A percentile compares a stretch with the other conserved stretches of the same genome.
Conservation (phyloP, 148 eudicot species). For the Fagopyrum esculentum region DNA sequence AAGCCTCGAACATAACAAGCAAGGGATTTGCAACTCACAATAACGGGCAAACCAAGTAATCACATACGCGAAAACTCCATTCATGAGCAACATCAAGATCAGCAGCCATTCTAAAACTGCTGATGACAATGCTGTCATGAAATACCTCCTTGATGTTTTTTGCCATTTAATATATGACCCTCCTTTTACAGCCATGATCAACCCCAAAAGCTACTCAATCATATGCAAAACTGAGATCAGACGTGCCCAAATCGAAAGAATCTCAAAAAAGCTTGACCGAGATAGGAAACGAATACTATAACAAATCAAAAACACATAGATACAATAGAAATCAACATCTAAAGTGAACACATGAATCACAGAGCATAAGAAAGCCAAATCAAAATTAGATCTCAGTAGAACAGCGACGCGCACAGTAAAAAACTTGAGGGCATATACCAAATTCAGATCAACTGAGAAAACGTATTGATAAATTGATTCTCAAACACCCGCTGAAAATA, state of each 20-base stretch:
- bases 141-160: slow-evolving; percentile 17
- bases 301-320: neutral
- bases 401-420: neutral
- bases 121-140: slow-evolving; percentile 38
- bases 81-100: slow-evolving; percentile 53
- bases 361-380: neutral
- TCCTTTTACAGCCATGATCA: slow-evolving; percentile 37
- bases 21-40: slow-evolving; percentile 65
- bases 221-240: slow-evolving; percentile 11
- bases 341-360: neutral
- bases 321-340: neutral
- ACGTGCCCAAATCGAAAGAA: neutral
- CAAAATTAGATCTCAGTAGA: slow-evolving; percentile 7
- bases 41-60: slow-evolving; percentile 69
- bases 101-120: slow-evolving; percentile 84
- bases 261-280: neutral
- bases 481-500: neutral
- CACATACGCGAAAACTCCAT: slow-evolving; percentile 60
- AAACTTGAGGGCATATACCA: neutral
- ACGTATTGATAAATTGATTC: neutral
- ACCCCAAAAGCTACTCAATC: slow-evolving; percentile 18
- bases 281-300: neutral
- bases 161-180: slow-evolving; percentile 24
- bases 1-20: slow-evolving; percentile 86
- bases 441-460: neutral